These are phyloP conservation scores for Lasiosphaeria ovina DNA, from an alignment of 495 filamentous ascomycete genomes.

Conservation along the genomic window DNA sequence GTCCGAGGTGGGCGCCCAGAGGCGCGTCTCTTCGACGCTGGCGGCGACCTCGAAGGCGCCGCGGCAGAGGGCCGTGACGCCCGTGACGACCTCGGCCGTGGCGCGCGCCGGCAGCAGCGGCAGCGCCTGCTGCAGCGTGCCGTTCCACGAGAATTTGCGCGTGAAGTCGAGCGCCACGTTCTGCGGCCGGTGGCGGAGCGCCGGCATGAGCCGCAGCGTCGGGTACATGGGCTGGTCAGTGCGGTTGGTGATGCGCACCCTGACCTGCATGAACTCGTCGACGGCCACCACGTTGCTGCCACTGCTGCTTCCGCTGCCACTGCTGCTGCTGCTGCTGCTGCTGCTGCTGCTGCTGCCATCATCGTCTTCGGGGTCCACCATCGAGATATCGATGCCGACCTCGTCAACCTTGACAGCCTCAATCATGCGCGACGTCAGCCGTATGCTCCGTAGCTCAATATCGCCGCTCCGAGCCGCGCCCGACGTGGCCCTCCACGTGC, in stretches of 20 bases:
- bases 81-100: conserved; percentile 55
- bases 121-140: conserved; percentile 72
- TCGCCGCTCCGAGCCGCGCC: conserved; percentile 58
- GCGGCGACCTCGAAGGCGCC: conserved; percentile 83
- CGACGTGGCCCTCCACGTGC: conserved; percentile 57
- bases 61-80: conserved; percentile 68
- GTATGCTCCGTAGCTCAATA: conserved; percentile 71
- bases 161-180: conserved; percentile 77
- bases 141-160: conserved; percentile 78
- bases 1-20: conserved; percentile 35
- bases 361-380: conserved; percentile 34
- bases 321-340: background rate
- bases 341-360: conserved; percentile 1
- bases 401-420: conserved; percentile 82
- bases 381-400: conserved; percentile 62
- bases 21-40: conserved; percentile 72
- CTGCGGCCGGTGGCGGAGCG: conserved; percentile 68
- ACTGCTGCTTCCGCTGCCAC: background rate
- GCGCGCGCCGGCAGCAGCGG: conserved; percentile 57
- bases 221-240: conserved; percentile 65
- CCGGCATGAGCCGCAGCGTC: conserved; percentile 72
- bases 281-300: conserved; percentile 46
- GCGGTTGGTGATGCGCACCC: conserved; percentile 68
- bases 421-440: conserved; percentile 75
- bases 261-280: conserved; percentile 70